Base-by-base conservation (phyloP, 2,329 filamentous ascomycete genomes). In the Penicillium sp. region DNA sequence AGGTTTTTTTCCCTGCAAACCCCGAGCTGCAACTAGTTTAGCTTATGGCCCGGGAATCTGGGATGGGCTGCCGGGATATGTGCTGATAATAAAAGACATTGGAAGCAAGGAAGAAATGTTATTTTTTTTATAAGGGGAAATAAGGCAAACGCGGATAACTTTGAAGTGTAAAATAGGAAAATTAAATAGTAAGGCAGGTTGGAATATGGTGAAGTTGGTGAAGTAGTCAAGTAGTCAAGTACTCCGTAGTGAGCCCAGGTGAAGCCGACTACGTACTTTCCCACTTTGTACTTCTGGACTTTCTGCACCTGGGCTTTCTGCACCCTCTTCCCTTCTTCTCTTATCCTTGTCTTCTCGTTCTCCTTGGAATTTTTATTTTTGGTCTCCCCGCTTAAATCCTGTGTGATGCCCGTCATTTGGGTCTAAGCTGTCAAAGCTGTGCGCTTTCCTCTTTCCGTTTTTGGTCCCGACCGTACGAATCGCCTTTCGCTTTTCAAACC, bases 271-370 rank as follows among this genome's bases (percentile, higher is more conserved):
- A n/a, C 43, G 22, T 51, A 50, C 47, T 50, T 49, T 50, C 16
- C 42, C 42, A 24, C 21, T 42, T 31, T 49, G 43, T 54, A 40
- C 46, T 40, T 49, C 50, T 43, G 38, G 45, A 46, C 32, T 14
- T 34, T 34, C 14, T 34, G 32, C 32, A 14, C 32, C 38, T 42
- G 16, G 16, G 39, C 24, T 27, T 42, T 42, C 21, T 43, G 40
- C 22, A 43, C 40, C 24, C 24, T 13, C 38, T 49, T 16, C 47
- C 2, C 43, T 46, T 45, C 36, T 46, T 44, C 44, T 48, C 34
- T 42, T 46, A 34, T 47, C 39, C 34, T 49, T 48, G n/a, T 34
- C 22, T 31, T 39, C 24, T 27, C 24, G 5, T 27, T 42, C 31
- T 36, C 21, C 39, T 8, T 16, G 6, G 6, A n/a, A 27, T 34